phyloP scores from a whole-genome alignment of 345 rosid species.

The Moricandia arvensis region DNA sequence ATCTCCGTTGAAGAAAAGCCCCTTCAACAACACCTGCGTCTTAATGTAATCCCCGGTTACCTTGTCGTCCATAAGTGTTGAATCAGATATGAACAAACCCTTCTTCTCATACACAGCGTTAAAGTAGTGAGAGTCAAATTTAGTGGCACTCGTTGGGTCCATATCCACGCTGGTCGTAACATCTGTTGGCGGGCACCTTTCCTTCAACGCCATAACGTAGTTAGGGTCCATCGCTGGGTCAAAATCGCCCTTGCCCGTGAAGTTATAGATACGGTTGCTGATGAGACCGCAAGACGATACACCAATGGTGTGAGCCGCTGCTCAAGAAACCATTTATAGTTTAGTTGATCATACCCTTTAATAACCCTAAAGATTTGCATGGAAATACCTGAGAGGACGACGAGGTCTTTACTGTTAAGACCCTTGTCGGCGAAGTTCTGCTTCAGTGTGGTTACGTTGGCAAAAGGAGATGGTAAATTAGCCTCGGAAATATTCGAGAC shows the following conservation, averaged over 20 bases:
- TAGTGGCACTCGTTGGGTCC: neutral
- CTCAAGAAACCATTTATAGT: neutral
- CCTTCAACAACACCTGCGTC: neutral
- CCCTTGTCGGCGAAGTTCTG: constrained; percentile 46
- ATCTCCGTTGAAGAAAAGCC: neutral
- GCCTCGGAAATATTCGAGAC: constrained; percentile 43
- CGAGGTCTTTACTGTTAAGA: constrained; percentile 48
- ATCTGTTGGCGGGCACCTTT: neutral
- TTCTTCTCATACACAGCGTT: neutral
- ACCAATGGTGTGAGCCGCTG: constrained; percentile 12
- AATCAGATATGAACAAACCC: constrained; percentile 2
- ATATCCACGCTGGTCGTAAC: neutral
- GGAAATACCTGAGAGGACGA: constrained; percentile 29
- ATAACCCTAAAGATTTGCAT: neutral
- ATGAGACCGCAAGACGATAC: neutral
- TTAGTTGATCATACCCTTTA: neutral
- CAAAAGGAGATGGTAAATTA: constrained; percentile 43
- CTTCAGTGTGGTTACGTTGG: constrained; percentile 35
- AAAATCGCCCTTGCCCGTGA: neutral
- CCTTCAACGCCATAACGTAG: neutral
- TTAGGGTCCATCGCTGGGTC: constrained; percentile 3
- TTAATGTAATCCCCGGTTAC: neutral
- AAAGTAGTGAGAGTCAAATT: neutral
- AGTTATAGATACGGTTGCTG: constrained; percentile 2
- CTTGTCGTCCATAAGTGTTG: neutral